Conservation (phyloP, 306 rosid species). For the Rosa multiflora region DNA sequence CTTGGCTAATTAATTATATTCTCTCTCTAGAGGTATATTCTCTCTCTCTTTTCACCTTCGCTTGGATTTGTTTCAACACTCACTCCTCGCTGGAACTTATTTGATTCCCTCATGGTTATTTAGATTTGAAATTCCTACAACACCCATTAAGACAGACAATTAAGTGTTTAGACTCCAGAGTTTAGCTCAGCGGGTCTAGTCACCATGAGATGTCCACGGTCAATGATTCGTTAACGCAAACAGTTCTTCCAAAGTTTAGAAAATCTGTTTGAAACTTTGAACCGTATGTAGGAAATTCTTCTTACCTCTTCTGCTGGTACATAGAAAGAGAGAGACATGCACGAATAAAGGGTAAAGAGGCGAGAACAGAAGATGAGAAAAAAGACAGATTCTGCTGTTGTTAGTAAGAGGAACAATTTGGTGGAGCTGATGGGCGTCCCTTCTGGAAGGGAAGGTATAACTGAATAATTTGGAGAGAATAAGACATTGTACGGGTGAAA, state of each 20-base stretch:
- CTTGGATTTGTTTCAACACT: background rate
- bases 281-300: background rate
- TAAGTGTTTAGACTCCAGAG: background rate
- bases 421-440: background rate
- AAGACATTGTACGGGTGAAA: background rate
- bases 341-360: background rate
- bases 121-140: background rate
- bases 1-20: background rate
- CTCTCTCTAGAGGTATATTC: background rate
- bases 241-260: background rate
- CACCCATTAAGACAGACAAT: background rate
- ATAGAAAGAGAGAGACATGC: background rate
- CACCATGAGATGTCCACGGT: background rate
- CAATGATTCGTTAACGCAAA: background rate
- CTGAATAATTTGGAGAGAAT: background rate
- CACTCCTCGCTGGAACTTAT: background rate
- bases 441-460: background rate
- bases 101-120: background rate
- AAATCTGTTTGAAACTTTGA: background rate
- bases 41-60: background rate
- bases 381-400: background rate
- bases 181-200: background rate
- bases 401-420: background rate
- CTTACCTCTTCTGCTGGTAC: background rate
- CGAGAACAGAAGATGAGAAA: background rate